phyloP scores from a whole-genome alignment of 176 grass and related monocot genomes.

The Aegilops umbellulata region DNA sequence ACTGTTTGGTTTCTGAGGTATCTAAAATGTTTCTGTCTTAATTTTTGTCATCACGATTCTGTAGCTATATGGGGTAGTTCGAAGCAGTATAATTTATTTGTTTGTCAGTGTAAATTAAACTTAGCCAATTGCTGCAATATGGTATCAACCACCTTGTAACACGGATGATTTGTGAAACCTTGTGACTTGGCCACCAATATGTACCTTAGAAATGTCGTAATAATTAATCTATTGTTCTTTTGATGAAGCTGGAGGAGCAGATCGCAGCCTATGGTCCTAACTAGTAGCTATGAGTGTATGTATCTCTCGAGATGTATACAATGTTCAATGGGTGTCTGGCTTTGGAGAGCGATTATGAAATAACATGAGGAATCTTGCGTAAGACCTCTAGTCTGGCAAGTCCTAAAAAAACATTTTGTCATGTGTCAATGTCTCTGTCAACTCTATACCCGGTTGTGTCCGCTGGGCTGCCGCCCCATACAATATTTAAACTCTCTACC shows the following conservation, averaged over 20 bases:
- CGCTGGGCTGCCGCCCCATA: neutral
- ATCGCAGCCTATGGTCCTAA: constrained; percentile 53
- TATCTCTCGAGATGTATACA: constrained; percentile 36
- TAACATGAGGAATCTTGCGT: neutral
- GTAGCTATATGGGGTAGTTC: neutral
- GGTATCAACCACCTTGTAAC: neutral
- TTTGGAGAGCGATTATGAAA: neutral
- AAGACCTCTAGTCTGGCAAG: neutral
- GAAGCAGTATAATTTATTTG: neutral
- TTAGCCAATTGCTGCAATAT: neutral
- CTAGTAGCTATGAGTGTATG: constrained; percentile 25
- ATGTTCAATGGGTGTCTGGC: constrained; percentile 17
- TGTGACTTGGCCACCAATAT: neutral
- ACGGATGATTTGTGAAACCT: neutral
- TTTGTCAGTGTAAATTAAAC: neutral
- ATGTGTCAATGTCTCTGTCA: neutral
- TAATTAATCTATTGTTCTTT: neutral
- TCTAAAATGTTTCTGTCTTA: neutral
- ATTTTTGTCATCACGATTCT: neutral
- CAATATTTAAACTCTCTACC: neutral
- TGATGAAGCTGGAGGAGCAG: constrained; percentile 77
- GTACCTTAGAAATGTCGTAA: neutral
- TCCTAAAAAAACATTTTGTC: neutral
- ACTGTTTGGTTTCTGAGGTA: neutral
- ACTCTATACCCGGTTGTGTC: neutral